These are phyloP conservation scores for Yamadazyma mexicana DNA, from an alignment of 1,139 yeast species.

Conservation along the genomic window DNA sequence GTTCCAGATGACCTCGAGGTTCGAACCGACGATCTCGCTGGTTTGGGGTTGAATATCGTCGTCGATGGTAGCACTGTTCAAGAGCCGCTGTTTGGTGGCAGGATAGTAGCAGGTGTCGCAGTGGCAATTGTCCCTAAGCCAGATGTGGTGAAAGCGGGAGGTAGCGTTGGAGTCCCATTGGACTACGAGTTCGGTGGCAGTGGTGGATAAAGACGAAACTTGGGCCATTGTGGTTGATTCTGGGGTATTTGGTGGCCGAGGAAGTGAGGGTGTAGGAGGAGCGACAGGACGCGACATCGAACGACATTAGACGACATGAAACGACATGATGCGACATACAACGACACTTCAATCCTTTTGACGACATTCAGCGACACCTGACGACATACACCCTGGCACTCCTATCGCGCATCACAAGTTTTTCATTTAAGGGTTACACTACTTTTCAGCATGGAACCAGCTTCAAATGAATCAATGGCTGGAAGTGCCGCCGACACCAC, in stretches of 20 bases:
- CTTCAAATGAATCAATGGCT: neutral
- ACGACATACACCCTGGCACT: too few species aligned
- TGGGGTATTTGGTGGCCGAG: neutral
- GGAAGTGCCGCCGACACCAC: neutral
- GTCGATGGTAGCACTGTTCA: slow-evolving; percentile 58
- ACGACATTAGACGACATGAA: too few species aligned
- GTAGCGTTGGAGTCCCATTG: slow-evolving; percentile 11
- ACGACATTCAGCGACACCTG: too few species aligned
- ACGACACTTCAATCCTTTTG: too few species aligned
- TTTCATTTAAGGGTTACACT: too few species aligned
- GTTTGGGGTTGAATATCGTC: slow-evolving; percentile 34
- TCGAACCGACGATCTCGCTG: slow-evolving; percentile 9
- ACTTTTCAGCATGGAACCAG: too few species aligned
- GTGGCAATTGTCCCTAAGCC: slow-evolving; percentile 74
- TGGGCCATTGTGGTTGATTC: neutral
- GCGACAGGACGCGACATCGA: too few species aligned
- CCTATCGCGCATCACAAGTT: too few species aligned
- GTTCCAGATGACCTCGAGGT: slow-evolving; percentile 43
- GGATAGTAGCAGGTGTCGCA: slow-evolving; percentile 61
- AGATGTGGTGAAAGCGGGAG: slow-evolving; percentile 48
- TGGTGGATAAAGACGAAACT: neutral
- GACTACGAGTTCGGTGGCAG: slow-evolving; percentile 2
- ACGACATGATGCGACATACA: too few species aligned
- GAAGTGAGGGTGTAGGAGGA: neutral
- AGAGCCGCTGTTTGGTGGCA: slow-evolving; percentile 62